phyloP scores from a whole-genome alignment of 176 grass and related monocot genomes.

The Calamus simplicifolius region DNA sequence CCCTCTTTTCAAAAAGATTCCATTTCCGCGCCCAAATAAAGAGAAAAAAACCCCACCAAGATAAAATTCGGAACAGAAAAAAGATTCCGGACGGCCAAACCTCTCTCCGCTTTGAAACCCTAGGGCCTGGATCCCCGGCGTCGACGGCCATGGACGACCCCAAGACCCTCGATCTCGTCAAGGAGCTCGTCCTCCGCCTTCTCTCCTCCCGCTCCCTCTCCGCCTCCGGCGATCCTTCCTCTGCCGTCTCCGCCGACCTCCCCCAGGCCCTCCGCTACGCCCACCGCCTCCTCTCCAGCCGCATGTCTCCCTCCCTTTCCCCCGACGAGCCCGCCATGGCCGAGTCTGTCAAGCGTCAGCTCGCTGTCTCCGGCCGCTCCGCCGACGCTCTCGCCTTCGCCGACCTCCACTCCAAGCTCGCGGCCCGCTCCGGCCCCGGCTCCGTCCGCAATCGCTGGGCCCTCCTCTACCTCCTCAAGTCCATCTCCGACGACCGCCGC shows the following conservation, averaged over 20 bases:
- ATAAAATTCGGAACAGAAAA: neutral
- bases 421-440: constrained; percentile 49
- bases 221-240: neutral
- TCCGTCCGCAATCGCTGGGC: constrained; percentile 66
- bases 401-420: constrained; percentile 89
- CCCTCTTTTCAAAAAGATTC: constrained; percentile 16
- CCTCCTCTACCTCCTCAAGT: constrained; percentile 87
- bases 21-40: constrained; percentile 14
- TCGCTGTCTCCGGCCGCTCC: constrained; percentile 57
- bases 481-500: constrained; percentile 55
- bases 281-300: constrained; percentile 70
- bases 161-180: constrained; percentile 78
- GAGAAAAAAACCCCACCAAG: neutral
- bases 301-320: constrained; percentile 52
- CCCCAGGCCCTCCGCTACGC: constrained; percentile 57
- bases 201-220: constrained; percentile 22
- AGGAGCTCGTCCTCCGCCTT: constrained; percentile 71
- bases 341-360: constrained; percentile 81
- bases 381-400: constrained; percentile 70
- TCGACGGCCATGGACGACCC: constrained; percentile 56
- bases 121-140: constrained; percentile 13
- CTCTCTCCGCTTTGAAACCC: constrained; percentile 36
- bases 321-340: constrained; percentile 78
- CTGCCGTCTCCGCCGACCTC: constrained; percentile 7
- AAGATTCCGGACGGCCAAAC: neutral